phyloP scores from a whole-genome alignment of 208 protist species.

The Wallacemonas rigidus region DNA sequence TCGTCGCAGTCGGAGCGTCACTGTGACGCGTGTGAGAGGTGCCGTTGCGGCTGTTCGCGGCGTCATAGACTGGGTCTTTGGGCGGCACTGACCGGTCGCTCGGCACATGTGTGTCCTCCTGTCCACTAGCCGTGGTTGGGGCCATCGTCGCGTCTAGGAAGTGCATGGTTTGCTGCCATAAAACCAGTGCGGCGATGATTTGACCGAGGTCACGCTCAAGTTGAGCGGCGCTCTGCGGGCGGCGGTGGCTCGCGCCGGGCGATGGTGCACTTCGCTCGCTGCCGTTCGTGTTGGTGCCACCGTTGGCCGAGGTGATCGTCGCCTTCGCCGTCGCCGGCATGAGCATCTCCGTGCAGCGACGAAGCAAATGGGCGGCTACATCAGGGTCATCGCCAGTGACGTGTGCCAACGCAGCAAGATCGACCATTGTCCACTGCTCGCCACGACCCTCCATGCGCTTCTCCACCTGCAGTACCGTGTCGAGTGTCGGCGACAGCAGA shows the following conservation, averaged over 20 bases:
- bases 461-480: slow-evolving; percentile 37
- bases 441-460: slow-evolving; percentile 48
- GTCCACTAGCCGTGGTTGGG: not conserved
- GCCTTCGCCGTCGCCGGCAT: slow-evolving; percentile 19
- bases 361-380: slow-evolving; percentile 11
- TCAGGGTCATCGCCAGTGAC: slow-evolving; percentile 21
- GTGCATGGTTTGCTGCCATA: slow-evolving; percentile 17
- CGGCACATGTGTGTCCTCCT: not conserved
- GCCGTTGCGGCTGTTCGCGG: too few relatives aligned
- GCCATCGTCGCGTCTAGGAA: slow-evolving; percentile 7
- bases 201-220: slow-evolving; percentile 14
- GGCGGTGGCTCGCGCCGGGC: too few relatives aligned
- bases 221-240: not conserved
- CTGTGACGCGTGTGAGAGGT: not conserved
- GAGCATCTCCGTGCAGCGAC: slow-evolving; percentile 12
- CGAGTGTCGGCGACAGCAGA: slow-evolving; percentile 23
- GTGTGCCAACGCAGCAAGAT: slow-evolving; percentile 30
- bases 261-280: not conserved
- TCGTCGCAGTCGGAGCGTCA: not conserved
- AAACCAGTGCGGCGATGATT: slow-evolving; percentile 12
- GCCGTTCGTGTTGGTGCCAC: not conserved
- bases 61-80: too few relatives aligned
- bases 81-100: not conserved
- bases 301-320: not conserved
- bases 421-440: slow-evolving; percentile 30